Evolutionary conservation across 371 early-diverging fungal species (phyloP).

Genomic region (Mycotypha africana): DNA sequence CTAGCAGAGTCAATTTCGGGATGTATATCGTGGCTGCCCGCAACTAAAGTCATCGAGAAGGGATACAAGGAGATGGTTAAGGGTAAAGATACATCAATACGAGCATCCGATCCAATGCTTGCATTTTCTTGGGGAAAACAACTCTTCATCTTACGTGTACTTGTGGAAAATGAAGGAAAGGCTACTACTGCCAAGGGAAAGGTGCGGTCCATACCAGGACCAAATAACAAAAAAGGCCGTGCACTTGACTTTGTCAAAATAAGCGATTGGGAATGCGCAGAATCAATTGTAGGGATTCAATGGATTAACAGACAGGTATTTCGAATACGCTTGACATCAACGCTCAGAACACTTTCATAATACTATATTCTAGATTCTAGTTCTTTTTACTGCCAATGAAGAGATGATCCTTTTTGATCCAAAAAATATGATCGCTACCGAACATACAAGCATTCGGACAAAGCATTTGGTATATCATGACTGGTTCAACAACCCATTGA

Average conservation of each 20-base stretch:
- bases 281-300: slow-evolving; percentile 68
- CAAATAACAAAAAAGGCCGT: slow-evolving; percentile 22
- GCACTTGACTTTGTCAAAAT: slow-evolving; percentile 48
- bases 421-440: slow-evolving; percentile 54
- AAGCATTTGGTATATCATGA: slow-evolving; percentile 66
- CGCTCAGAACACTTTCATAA: no score
- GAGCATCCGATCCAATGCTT: slow-evolving; percentile 49
- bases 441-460: slow-evolving; percentile 49
- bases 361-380: no score
- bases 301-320: slow-evolving; percentile 75
- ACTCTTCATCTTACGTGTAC: slow-evolving; percentile 50
- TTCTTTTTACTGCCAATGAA: slow-evolving; percentile 60
- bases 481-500: slow-evolving; percentile 45
- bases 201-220: slow-evolving; percentile 2
- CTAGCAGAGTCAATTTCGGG: slow-evolving; percentile 54
- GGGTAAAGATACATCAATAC: slow-evolving; percentile 10
- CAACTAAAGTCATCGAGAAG: slow-evolving; percentile 28
- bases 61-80: neutral
- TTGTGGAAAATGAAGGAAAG: slow-evolving; percentile 14
- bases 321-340: no score
- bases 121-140: slow-evolving; percentile 65
- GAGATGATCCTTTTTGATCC: slow-evolving; percentile 70
- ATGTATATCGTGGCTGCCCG: slow-evolving; percentile 61
- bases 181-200: neutral
- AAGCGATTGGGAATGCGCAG: slow-evolving; percentile 58